Conservation (phyloP, 805 yeast genomes). For the Diddensiella transvaalensis region DNA sequence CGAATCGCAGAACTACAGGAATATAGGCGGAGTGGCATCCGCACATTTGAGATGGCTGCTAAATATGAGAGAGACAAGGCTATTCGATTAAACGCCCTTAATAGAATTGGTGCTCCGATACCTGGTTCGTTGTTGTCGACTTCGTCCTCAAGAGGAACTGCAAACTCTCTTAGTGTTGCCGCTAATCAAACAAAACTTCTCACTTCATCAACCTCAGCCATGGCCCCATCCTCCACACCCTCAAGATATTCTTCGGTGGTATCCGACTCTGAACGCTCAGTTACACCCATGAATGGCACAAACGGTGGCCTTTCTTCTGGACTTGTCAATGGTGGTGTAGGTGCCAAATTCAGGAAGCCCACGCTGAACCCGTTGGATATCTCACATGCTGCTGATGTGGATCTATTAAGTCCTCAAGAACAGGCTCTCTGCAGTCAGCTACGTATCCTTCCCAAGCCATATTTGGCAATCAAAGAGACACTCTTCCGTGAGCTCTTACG, state of each 20-base stretch:
- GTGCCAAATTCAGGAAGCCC: constrained; percentile 23
- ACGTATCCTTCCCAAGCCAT: constrained; percentile 88
- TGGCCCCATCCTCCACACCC: background rate
- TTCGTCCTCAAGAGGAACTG: constrained; percentile 13
- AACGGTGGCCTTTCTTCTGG: background rate
- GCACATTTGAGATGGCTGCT: constrained; percentile 74
- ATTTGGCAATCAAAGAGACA: constrained; percentile 85
- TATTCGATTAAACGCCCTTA: constrained; percentile 58
- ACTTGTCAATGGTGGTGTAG: background rate
- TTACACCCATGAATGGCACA: constrained; percentile 18
- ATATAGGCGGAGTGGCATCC: constrained; percentile 88
- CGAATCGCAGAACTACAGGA: constrained; percentile 88
- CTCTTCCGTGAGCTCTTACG: constrained; percentile 82
- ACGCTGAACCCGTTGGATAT: constrained; percentile 36
- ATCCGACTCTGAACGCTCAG: background rate
- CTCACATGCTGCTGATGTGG: constrained; percentile 72
- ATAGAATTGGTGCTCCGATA: constrained; percentile 38
- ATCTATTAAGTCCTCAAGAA: constrained; percentile 81
- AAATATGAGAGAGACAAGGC: constrained; percentile 87
- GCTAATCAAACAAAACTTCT: background rate
- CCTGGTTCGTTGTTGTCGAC: constrained; percentile 5
- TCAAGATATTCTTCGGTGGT: constrained; percentile 2
- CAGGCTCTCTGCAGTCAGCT: constrained; percentile 78
- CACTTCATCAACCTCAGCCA: background rate
- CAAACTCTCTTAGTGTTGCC: constrained; percentile 14